Base-by-base conservation (phyloP, 345 rosid genomes). In the Populus simonii region DNA sequence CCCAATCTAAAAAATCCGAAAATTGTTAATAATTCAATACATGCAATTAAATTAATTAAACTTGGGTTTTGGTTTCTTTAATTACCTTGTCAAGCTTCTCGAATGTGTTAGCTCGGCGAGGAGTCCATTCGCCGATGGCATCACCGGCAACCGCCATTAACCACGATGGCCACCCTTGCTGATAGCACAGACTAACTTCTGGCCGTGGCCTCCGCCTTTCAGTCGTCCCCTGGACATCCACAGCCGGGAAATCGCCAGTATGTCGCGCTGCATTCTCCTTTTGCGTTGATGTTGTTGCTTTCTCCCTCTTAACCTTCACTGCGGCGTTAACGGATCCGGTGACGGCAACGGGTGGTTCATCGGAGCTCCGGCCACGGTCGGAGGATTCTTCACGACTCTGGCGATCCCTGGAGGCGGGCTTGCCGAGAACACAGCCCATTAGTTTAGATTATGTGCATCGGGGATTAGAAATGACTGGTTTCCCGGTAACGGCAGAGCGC, bases 81-180 rank as follows among this genome's bases (percentile, higher is more conserved):
- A 6, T n/a, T 84, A 92, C 98, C 91, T 94, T 94, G 57, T 92
- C 95, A 47, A 94, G 89, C 86, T 92, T 94, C 84, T 92, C 94
- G 53, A 89, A 94, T 7, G 97, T 84, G 81, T 81, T 91, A 17
- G 98, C 94, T 29, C 91, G 87, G 36, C 98, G 92, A 13, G 98
- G 97, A 2, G 91, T 87, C 89, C 92, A 90, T 68, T 89, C 97
- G 61, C 84, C 82, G 73, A 92, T 90, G 33, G 92, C 90, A 5
- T 92, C 94, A 4, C 98, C 95, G 38, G 90, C 92, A 71, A 91
- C 95, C 12, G 88, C 89, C 79, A 92, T 78, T 12, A 94, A 80
- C 98, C 98, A 94, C 62, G 95, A 83, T 1, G 97, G 97, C 98
- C 98, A 94, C 6, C 89, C 92, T 6, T 87, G 89, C 75, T 88